phyloP scores from a whole-genome alignment of 257 asterid species.

The Capsicum chinense region DNA sequence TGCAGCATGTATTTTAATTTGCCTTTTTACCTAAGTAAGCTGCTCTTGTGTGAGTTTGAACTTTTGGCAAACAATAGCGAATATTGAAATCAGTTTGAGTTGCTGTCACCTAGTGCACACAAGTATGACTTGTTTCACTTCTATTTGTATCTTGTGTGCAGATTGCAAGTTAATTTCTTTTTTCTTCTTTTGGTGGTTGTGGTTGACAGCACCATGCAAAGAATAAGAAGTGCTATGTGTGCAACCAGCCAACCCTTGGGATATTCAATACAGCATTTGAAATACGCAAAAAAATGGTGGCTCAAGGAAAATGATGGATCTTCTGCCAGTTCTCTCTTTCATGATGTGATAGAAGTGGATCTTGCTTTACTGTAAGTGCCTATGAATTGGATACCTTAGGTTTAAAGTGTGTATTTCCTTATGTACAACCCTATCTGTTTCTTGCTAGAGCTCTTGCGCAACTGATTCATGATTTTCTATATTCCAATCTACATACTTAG shows the following conservation, averaged over 20 bases:
- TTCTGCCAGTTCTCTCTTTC: constrained; percentile 16
- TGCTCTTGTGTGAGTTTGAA: background rate
- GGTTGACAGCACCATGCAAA: constrained; percentile 84
- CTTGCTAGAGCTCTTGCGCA: background rate
- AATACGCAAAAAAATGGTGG: constrained; percentile 74
- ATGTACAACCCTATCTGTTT: background rate
- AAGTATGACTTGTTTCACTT: background rate
- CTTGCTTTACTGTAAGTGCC: constrained; percentile 11
- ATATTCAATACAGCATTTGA: constrained; percentile 95
- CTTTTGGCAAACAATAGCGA: background rate
- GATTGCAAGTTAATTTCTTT: background rate
- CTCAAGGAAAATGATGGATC: constrained; percentile 56
- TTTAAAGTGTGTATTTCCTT: background rate
- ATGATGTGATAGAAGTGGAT: background rate
- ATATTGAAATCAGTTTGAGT: background rate
- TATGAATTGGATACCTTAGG: background rate
- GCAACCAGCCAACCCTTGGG: constrained; percentile 96
- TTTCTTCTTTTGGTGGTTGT: constrained; percentile 18
- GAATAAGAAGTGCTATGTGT: constrained; percentile 94
- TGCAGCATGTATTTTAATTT: constrained; percentile 6
- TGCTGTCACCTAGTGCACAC: background rate
- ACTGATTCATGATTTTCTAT: background rate
- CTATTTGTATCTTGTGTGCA: background rate
- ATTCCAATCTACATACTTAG: background rate
- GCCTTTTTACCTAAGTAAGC: background rate